Evolutionary conservation across 371 early-diverging fungal species (phyloP).

Genomic region (Mucor circinelloides): DNA sequence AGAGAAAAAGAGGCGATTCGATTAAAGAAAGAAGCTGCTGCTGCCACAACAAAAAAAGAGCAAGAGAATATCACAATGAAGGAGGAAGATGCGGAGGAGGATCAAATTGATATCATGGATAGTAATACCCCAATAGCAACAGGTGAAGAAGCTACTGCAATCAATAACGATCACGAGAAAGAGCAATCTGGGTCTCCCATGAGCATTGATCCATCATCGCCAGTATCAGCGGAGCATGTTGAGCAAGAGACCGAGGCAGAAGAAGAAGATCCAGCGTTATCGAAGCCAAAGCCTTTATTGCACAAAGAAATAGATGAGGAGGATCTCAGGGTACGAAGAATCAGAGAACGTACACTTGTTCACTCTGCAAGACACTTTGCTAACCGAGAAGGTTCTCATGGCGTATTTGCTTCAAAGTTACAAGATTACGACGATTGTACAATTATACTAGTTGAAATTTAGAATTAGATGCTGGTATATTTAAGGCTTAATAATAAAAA

Average conservation of each 20-base stretch:
- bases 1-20: neutral
- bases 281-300: constrained; percentile 33
- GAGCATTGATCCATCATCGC: neutral
- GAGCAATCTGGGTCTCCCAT: neutral
- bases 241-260: neutral
- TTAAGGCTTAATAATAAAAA: neutral
- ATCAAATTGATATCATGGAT: neutral
- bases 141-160: neutral
- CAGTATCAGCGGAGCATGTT: neutral
- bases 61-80: neutral
- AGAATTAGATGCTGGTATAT: neutral
- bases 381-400: constrained; percentile 50
- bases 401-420: constrained; percentile 51
- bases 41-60: neutral
- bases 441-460: constrained; percentile 52
- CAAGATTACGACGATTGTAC: constrained; percentile 62
- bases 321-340: constrained; percentile 30
- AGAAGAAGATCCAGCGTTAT: constrained; percentile 3
- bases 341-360: constrained; percentile 44
- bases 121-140: neutral
- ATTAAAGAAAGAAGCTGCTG: neutral
- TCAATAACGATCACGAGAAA: neutral
- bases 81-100: neutral
- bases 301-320: constrained; percentile 39
- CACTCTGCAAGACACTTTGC: constrained; percentile 50